Conservation (phyloP, 2,329 filamentous ascomycete species). For the Cladosporium sp. region DNA sequence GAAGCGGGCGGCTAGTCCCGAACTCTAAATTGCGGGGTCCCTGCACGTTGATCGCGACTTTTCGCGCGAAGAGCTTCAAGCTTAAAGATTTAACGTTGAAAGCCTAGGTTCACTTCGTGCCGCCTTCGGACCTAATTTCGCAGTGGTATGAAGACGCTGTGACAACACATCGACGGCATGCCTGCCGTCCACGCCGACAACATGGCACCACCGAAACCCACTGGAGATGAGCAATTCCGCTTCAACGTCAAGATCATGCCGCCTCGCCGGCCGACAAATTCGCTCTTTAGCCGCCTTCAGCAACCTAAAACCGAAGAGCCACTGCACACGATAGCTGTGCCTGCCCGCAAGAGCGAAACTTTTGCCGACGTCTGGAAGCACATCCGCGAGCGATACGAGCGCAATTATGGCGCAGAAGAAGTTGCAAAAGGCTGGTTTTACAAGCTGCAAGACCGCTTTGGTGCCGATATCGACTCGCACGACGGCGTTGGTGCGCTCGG, state of each 20-base stretch:
- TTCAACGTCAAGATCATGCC: constrained; percentile 13
- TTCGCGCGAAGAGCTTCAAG: neutral
- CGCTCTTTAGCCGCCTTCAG: constrained; percentile 5
- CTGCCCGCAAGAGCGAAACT: constrained; percentile 3
- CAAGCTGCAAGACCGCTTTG: constrained; percentile 8
- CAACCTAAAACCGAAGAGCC: constrained; percentile 2
- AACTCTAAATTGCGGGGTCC: neutral
- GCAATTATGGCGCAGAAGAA: constrained; percentile 5
- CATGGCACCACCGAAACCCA: neutral
- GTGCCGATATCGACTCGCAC: constrained; percentile 11
- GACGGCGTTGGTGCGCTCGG: constrained; percentile 12
- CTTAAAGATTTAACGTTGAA: no score
- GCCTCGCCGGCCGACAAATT: constrained; percentile 7
- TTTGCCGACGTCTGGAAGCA: constrained; percentile 13
- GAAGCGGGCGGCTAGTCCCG: neutral
- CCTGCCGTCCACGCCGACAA: neutral
- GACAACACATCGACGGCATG: constrained; percentile 8
- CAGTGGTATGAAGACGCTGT: neutral
- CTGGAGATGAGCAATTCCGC: constrained; percentile 3
- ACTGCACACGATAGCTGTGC: constrained; percentile 7
- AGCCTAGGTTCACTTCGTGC: neutral
- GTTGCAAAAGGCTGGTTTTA: constrained; percentile 12
- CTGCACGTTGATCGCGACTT: neutral
- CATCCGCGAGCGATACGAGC: constrained; percentile 9
- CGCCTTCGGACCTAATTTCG: neutral